Base-by-base conservation (phyloP, 2,329 filamentous ascomycete species). In the Chaetomium globosum region DNA sequence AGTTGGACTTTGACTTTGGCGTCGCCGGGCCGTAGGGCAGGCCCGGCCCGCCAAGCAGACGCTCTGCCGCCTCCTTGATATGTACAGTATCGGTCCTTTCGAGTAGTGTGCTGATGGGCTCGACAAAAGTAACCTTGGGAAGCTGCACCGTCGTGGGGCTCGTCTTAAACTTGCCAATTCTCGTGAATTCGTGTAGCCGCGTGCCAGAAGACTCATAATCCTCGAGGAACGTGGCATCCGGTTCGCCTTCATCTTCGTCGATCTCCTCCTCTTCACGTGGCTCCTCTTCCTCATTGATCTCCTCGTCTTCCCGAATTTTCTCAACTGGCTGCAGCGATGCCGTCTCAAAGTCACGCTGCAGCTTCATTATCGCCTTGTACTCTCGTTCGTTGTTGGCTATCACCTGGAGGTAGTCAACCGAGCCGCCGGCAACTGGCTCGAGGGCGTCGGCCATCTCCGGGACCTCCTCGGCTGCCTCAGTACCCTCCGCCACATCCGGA, bases 11-110 rank as follows among this genome's bases (percentile, higher is more conserved):
- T 19, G 82, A 80, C 36, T 79, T 78, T 0, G 90, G 89, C 2
- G 90, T 93, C 1, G 88, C 84, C 0, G 90, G 87, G 1, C 92
- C 96, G 73, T 89, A 83, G 3, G 93, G 93, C 19, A 98, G 80
- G 0, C 88, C 86, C 3, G 78, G 78, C 0, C 94, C 94, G 52
- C 93, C 94, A 74, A 97, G 94, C 0, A 86, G 82, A 52, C 82
- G 84, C 70, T 91, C 86, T 0, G 93, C 91, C 1, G 89, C 84
- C 64, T 89, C 84, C 39, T 83, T 82, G 36, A 98, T 81, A 74
- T 99, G 95, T 64, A 87, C 89, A 52, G 88, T 85, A 64, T 92
- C 85, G 61, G 87, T 85, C 63, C 88, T 81, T 16, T 82, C 82
- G 2, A 98, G 81, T 2, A 97, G 81, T 4, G 84, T 77, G 1